phyloP scores from a whole-genome alignment of 2,329 filamentous ascomycete genomes.

The Colletotrichum horii region DNA sequence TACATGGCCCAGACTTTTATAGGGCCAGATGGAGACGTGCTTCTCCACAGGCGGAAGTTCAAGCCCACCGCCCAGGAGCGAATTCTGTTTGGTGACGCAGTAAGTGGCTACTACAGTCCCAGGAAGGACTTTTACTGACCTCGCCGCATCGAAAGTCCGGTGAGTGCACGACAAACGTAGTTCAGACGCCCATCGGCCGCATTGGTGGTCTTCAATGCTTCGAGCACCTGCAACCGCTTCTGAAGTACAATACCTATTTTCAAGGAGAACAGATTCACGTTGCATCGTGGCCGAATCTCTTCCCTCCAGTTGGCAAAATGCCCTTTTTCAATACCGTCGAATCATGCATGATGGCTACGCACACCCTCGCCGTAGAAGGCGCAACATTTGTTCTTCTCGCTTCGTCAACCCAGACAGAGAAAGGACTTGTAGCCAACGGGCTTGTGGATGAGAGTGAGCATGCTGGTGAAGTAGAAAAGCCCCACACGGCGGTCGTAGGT shows the following conservation, averaged over 20 bases:
- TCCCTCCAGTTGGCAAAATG: not conserved
- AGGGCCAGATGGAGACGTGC: constrained; percentile 41
- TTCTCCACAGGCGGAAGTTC: constrained; percentile 49
- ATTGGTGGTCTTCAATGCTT: not conserved
- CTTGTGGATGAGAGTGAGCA: not conserved
- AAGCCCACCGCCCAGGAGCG: not conserved
- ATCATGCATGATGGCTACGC: not conserved
- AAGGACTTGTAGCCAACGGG: not conserved
- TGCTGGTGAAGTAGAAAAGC: not conserved
- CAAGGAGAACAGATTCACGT: not conserved
- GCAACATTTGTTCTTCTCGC: not conserved
- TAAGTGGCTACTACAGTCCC: not conserved
- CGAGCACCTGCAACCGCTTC: not conserved
- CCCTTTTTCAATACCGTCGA: not conserved
- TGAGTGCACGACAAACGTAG: not conserved
- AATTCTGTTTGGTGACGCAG: not conserved
- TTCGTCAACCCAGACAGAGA: not conserved
- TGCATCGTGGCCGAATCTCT: not conserved
- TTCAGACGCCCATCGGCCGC: not conserved
- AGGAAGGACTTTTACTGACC: not conserved
- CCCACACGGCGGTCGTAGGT: not conserved
- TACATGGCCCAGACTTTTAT: constrained; percentile 54
- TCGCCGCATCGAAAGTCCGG: not conserved
- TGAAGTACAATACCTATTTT: not conserved
- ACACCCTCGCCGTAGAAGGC: not conserved